phyloP scores from a whole-genome alignment of 2,329 filamentous ascomycete species.

The Colletotrichum magnum region DNA sequence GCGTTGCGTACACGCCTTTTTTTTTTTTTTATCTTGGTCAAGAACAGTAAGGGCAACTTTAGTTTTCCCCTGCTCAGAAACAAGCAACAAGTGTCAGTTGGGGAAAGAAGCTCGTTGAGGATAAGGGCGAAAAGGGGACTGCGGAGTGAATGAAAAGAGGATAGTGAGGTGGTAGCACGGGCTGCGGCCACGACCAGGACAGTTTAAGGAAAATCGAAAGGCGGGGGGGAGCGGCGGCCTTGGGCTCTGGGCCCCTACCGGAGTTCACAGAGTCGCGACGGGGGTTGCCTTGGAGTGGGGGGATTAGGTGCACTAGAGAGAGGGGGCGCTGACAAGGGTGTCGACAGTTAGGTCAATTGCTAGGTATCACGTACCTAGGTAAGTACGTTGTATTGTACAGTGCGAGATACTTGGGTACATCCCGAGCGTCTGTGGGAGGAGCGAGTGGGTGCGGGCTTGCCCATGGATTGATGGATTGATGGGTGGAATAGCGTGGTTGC shows the following conservation, averaged over 20 bases:
- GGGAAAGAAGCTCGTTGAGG: conserved; percentile 47
- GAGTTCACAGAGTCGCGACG: conserved; percentile 30
- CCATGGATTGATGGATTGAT: conserved; percentile 8
- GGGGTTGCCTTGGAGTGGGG: conserved; percentile 25
- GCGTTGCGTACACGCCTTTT: too few species aligned
- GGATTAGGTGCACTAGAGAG: neutral
- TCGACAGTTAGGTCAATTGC: conserved; percentile 11
- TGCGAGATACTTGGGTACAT: conserved; percentile 30
- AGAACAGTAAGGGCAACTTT: neutral
- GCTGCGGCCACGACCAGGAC: conserved; percentile 57
- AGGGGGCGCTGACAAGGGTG: conserved; percentile 27
- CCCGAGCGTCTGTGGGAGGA: neutral
- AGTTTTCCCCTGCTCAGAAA: conserved; percentile 55
- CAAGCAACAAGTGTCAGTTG: conserved; percentile 55
- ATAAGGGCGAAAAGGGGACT: conserved; percentile 62
- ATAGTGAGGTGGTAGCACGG: conserved; percentile 65
- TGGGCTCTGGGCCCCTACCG: conserved; percentile 26
- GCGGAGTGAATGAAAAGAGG: conserved; percentile 65
- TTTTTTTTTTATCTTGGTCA: too few species aligned
- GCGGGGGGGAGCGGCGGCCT: conserved; percentile 46
- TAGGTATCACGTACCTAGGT: conserved; percentile 3
- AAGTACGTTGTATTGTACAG: conserved; percentile 30
- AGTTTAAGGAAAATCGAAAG: conserved; percentile 54
- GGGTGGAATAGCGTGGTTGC: neutral
- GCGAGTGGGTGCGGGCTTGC: conserved; percentile 1